Percentiles rank a stretch among this genome's conserved stretches.
Conservation (phyloP, 108 stramenopile species). For the Cyclotella cryptica region DNA sequence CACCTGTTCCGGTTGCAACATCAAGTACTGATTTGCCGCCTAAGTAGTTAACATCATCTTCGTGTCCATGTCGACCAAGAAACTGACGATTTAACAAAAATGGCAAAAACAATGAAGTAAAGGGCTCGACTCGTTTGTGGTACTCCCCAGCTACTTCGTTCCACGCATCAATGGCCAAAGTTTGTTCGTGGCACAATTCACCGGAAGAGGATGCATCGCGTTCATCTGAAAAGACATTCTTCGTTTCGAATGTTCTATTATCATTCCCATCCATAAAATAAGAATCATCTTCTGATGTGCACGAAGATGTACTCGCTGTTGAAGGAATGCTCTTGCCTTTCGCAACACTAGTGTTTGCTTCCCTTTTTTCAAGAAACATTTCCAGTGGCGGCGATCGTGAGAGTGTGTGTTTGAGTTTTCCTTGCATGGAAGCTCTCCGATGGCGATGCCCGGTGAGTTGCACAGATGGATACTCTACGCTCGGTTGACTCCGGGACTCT, state of each 20-base stretch:
- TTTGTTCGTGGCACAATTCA: neutral
- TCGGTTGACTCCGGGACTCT: no score
- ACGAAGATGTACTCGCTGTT: neutral
- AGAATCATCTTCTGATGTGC: neutral
- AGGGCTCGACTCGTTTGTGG: conserved; percentile 21
- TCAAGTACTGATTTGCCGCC: conserved; percentile 12
- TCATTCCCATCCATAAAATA: no score
- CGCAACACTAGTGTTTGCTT: neutral
- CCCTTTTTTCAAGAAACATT: neutral
- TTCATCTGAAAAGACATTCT: neutral
- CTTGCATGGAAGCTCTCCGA: neutral
- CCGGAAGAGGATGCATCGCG: neutral
- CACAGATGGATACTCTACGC: no score
- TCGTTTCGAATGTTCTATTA: no score
- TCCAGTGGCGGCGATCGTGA: neutral
- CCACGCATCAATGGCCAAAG: conserved; percentile 19
- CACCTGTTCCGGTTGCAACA: conserved; percentile 30
- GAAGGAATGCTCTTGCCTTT: neutral
- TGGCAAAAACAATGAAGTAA: conserved; percentile 22
- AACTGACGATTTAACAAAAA: conserved; percentile 6
- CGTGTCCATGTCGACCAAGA: neutral
- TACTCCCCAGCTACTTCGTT: conserved; percentile 28
- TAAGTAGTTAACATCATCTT: conserved; percentile 5
- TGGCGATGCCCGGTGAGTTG: neutral
- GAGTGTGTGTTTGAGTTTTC: neutral